phyloP scores from a whole-genome alignment of 192 early-diverging fungal species.

The Funneliformis geosporum region DNA sequence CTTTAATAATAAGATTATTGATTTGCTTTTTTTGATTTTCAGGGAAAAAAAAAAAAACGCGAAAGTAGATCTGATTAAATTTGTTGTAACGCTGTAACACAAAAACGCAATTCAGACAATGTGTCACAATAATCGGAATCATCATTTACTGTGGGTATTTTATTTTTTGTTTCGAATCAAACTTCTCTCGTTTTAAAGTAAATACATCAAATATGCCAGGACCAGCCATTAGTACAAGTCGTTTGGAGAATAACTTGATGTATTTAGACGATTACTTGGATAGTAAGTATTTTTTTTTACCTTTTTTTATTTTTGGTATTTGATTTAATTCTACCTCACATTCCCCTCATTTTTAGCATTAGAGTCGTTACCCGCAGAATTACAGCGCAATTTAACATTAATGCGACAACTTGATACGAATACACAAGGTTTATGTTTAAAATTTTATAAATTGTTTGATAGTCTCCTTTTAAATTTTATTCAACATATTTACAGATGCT shows the following conservation, averaged over 20 bases:
- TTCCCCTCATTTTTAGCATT: conserved; percentile 63
- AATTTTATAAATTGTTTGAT: not conserved
- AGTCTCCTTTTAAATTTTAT: not conserved
- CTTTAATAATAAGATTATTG: too few species aligned
- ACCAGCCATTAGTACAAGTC: not conserved
- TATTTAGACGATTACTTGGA: conserved; percentile 93
- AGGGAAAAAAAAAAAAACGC: too few species aligned
- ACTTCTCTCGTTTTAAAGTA: too few species aligned
- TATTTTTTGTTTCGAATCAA: too few species aligned
- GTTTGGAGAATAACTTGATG: conserved; percentile 47
- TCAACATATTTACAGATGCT: conserved; percentile 52
- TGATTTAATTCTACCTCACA: not conserved
- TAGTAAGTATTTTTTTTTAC: conserved; percentile 55
- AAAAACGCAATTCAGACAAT: too few species aligned
- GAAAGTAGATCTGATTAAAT: too few species aligned
- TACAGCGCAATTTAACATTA: conserved; percentile 85
- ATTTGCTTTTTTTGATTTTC: too few species aligned
- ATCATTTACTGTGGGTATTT: too few species aligned
- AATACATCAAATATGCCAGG: not conserved
- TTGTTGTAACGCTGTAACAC: too few species aligned
- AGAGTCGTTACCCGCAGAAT: conserved; percentile 75
- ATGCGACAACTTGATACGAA: conserved; percentile 91
- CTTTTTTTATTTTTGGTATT: not conserved
- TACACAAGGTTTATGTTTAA: conserved; percentile 57
- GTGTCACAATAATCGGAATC: too few species aligned